Evolutionary conservation across 257 asterid species (phyloP), one percentile per base, ranked within the genome.

Genomic region (Asclepias syriaca): DNA sequence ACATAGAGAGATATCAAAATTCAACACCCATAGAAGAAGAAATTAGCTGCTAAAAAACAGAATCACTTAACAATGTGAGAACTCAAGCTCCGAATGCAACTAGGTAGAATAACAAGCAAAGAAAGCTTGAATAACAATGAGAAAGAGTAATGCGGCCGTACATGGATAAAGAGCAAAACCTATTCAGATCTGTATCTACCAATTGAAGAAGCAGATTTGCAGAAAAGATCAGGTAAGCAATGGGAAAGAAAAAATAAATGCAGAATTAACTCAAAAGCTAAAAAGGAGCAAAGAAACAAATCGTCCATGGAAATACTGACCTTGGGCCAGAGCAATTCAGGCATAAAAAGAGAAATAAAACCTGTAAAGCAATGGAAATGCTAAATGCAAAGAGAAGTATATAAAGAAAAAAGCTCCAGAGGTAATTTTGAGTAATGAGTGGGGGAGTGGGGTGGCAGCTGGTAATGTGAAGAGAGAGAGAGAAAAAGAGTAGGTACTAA

Each of bases 281-380:
- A 15, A 7, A 63, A 72, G 49, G 14, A 64, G 39, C 72, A 72
- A 24, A 39, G 72, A 65, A 61, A 68, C 14, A 51, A 15, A 8
- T 29, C 8, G 12, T 40, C 16, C 56, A 51, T 77, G 68, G 16
- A 71, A 46, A 32, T 6, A 69, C 73, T 65, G 61, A 32, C 77
- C 82, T 54, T 72, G 77, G 68, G 39, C 57, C 71, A 27, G 69
- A 73, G 73, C 48, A 69, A 53, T 72, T 45, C 70, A 78, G 78
- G 66, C 45, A 60, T 54, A 54, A 60, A 63, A 69, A 71, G 63
- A 43, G 48, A 43, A 43, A 43, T 43, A 43, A 43, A 43, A 43
- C 10, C 32, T 24, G 27, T 59, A 43, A 61, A 65, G 54, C 67
- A 50, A 12, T 59, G 58, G 48, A 43, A 69, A 63, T 50, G 55